Evolutionary conservation across 495 filamentous ascomycete species (phyloP).

Genomic region (Hypoxylon cercidicola): DNA sequence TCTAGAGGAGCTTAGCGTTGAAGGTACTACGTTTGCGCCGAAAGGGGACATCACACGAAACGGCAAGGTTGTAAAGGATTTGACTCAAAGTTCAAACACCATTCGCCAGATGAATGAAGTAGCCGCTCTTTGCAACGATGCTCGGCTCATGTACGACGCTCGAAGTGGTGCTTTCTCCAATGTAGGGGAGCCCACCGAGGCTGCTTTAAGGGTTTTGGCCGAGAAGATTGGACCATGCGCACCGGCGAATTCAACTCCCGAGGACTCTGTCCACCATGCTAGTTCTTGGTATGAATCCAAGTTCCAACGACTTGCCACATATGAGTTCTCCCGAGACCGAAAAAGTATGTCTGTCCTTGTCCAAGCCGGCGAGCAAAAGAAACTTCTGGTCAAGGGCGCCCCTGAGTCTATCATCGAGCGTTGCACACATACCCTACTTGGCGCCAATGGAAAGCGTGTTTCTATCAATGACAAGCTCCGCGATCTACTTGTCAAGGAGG

Average conservation of each 20-base stretch:
- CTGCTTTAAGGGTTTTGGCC: conserved; percentile 86
- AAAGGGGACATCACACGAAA: conserved; percentile 74
- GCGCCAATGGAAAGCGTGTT: conserved; percentile 77
- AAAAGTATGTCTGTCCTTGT: conserved; percentile 99
- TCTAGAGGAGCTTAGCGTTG: conserved; percentile 88
- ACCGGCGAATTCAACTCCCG: conserved; percentile 50
- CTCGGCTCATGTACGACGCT: conserved; percentile 82
- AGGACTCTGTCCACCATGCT: conserved; percentile 76
- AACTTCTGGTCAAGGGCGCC: conserved; percentile 95
- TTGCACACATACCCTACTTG: conserved; percentile 81
- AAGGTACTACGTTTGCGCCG: conserved; percentile 94
- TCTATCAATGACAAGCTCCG: conserved; percentile 72
- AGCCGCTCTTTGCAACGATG: conserved; percentile 89
- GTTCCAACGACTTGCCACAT: conserved; percentile 80
- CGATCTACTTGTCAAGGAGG: conserved; percentile 75
- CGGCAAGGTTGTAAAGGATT: conserved; percentile 74
- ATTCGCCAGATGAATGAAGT: conserved; percentile 86
- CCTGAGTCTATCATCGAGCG: conserved; percentile 94
- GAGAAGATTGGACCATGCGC: conserved; percentile 86
- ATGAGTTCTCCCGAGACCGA: conserved; percentile 96
- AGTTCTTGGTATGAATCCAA: conserved; percentile 86
- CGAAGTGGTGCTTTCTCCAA: conserved; percentile 78
- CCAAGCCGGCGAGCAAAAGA: conserved; percentile 70
- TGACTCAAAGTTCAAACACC: conserved; percentile 79
- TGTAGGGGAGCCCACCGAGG: conserved; percentile 96